Evolutionary conservation across 305 asterid species (phyloP).

Genomic region (Solanum hybrid): DNA sequence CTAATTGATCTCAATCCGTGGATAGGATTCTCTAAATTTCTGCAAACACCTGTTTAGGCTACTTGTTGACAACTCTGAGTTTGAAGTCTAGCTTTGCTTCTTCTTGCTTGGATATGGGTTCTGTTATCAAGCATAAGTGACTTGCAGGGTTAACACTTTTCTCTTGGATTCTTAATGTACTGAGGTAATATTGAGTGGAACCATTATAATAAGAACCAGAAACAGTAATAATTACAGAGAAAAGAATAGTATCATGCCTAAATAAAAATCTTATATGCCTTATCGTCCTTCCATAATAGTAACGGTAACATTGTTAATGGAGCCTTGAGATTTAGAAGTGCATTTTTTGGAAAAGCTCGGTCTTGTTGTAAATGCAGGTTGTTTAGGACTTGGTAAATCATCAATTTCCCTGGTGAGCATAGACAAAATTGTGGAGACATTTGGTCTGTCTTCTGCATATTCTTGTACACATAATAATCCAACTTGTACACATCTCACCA

Average conservation of each 20-base stretch:
- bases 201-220: not conserved
- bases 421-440: conserved; percentile 7
- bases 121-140: not conserved
- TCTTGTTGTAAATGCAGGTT: conserved; percentile 11
- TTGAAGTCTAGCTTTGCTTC: not conserved
- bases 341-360: not conserved
- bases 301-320: not conserved
- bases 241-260: not conserved
- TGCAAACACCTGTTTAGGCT: not conserved
- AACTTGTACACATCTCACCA: conserved; percentile 15
- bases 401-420: conserved; percentile 18
- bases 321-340: not conserved
- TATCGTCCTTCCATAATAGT: conserved; percentile 2
- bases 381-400: conserved; percentile 14
- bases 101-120: not conserved
- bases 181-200: not conserved
- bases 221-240: not conserved
- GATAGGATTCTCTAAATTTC: not conserved
- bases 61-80: not conserved
- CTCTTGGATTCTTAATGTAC: not conserved
- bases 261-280: not conserved
- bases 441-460: conserved; percentile 15
- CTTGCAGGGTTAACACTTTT: not conserved
- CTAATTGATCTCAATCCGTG: not conserved
- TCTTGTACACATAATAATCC: conserved; percentile 24